Conservation (phyloP, 2,329 filamentous ascomycete genomes). For the Cercospora nicotianae region DNA sequence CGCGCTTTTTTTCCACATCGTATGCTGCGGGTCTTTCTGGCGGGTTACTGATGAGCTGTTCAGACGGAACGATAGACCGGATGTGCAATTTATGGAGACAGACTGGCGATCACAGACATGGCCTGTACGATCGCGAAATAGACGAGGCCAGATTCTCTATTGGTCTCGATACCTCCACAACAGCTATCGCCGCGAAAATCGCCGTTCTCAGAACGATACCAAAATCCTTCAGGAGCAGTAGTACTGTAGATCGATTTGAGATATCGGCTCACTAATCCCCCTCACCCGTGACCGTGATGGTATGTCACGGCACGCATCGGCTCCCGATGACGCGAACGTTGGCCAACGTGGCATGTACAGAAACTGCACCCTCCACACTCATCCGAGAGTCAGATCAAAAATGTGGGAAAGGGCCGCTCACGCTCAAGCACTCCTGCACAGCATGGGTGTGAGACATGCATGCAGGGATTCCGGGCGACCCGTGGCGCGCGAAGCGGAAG, state of each 20-base stretch:
- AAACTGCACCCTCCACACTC: neutral
- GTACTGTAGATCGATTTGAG: neutral
- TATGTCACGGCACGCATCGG: neutral
- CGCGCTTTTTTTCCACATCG: neutral
- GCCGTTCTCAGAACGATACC: neutral
- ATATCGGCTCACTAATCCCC: neutral
- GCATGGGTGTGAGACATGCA: conserved; percentile 13
- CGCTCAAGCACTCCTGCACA: neutral
- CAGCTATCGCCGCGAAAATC: neutral
- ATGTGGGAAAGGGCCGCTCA: neutral
- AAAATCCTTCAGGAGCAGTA: neutral
- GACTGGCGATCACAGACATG: conserved; percentile 1
- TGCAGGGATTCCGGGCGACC: neutral
- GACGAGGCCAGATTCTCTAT: neutral
- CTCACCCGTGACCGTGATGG: neutral
- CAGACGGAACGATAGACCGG: neutral
- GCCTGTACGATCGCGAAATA: neutral
- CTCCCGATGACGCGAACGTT: neutral
- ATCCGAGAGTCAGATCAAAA: neutral
- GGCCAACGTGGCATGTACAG: neutral
- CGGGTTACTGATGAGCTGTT: neutral
- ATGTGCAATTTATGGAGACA: neutral
- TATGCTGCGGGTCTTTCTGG: neutral
- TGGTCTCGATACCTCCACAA: neutral
- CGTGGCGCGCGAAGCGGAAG: neutral